Base-by-base conservation (phyloP, 139 green algal species). In the Trebouxia sp. region DNA sequence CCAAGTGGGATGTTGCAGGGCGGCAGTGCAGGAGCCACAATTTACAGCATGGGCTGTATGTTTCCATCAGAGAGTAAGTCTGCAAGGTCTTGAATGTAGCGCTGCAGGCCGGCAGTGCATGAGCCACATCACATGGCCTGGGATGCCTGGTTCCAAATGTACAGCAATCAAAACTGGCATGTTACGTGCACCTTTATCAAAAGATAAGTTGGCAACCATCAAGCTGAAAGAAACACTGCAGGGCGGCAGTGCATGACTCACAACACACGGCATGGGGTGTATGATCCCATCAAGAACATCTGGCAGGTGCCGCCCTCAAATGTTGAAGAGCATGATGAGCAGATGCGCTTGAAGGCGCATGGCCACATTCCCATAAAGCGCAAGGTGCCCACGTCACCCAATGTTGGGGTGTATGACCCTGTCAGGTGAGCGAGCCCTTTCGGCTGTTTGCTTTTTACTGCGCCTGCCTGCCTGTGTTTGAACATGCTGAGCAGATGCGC, bases 301-400 rank as follows among this genome's bases (percentile, higher is more conserved):
- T 72, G 62, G 62, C 62, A 72, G 62, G 62, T 72, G 32, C 62
- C 32, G 3, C 62, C 62, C 11, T 72, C 62, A 12, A 72, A 72
- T 30, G 62, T 72, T 12, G 62, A 72, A 22, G 32, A 72, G 62
- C 62, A 41, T 72, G 62, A 72, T 72, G 62, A 72, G 62, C 62
- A 72, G 62, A 43, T 72, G 62, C 32, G 62, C 14, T 35, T 72
- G 0, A 72, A 72, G 20, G 62, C 62, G n/a, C 62, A 72, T 15
- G 62, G 62, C 12, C 62, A 72, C 35, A 72, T 72, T 72, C 62
- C 62, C 35, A 72, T 45, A 0, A 72, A 72, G 62, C 62, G 62
- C 62, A 72, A 72, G 35, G 62, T 72, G 32, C 62, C 62, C 32
- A 72, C 32, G 9, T 72, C 62, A 8, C 62, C 62, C 3, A 72